Base-by-base conservation (phyloP, 192 early-diverging fungal species). In the Umbelopsis sp. region DNA sequence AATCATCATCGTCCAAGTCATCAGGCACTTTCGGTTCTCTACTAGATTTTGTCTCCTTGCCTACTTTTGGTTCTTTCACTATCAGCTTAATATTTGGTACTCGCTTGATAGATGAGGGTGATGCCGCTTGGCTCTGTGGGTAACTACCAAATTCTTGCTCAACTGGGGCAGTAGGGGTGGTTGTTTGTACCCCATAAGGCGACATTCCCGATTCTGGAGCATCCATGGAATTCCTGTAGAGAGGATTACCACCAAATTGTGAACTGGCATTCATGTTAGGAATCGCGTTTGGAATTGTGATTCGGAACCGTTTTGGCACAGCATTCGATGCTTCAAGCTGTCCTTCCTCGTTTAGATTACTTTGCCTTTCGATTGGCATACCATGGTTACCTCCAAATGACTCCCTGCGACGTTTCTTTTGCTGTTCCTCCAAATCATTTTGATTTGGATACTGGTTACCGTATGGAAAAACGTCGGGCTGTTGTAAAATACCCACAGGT, bases 1-100 rank as follows among this genome's bases (percentile, higher is more conserved):
- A 62, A 31, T 62, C 56, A 62, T 62, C 56, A 34, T 49, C 47
- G 20, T 49, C 47, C 47, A 62, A 32, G n/a, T 62, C 56, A 0
- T 62, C 56, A 8, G 2, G 52, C 24, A 22, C 4, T 41, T 41
- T 41, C 38, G 38, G 12, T 11, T 41, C 38, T 41, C 12, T 41
- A 11, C 38, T 11, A 6, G 38, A 11, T 5, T 41, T 41, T 1
- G 12, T 11, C 5, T 41, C 38, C 5, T 41, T 41, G 12, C 38
- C 38, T 0, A 34, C 56, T 32, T 62, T 62, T 34, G 56, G 56
- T 0, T 32, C 31, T 20, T 62, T 62, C 2, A 62, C 10, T 4
- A 62, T 31, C 16, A 62, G 29, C 31, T 62, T 62, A 16, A 62
- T 62, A 34, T 62, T 29, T 20, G 56, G 56, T 17, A 26, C 0